These are phyloP conservation scores for Pseudogymnoascus destructans DNA, from an alignment of 2,329 filamentous ascomycete species.

Conservation along the genomic window DNA sequence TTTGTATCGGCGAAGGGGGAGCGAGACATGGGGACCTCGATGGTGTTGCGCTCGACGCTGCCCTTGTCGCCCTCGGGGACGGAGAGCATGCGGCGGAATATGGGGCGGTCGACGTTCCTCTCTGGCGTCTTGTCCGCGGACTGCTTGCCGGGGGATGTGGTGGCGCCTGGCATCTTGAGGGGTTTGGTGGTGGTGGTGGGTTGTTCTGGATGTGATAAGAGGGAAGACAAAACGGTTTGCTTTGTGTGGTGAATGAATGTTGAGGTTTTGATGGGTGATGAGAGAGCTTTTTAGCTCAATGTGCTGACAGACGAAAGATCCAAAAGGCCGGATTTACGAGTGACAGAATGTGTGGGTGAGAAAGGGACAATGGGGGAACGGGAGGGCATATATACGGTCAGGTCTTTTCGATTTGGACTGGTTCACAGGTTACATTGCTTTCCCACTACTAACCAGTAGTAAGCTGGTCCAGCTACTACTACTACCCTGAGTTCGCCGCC, in stretches of 20 bases:
- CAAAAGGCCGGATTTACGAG: neutral
- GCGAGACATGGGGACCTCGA: constrained; percentile 57
- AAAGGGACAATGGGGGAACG: neutral
- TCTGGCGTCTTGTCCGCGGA: neutral
- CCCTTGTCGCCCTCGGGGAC: neutral
- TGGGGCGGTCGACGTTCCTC: neutral
- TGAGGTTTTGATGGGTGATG: neutral
- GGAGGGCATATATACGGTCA: neutral
- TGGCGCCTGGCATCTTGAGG: neutral
- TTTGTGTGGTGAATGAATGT: neutral
- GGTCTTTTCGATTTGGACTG: neutral
- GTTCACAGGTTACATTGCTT: neutral
- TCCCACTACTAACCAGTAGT: neutral
- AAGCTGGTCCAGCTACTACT: neutral
- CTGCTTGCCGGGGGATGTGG: neutral
- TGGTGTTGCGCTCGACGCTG: constrained; percentile 30
- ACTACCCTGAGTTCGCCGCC: neutral
- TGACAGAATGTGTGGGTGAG: neutral
- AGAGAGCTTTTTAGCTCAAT: neutral
- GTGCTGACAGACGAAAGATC: neutral
- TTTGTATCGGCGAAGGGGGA: constrained; percentile 55
- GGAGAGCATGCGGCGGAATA: neutral
- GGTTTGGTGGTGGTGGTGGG: neutral
- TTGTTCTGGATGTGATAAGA: neutral
- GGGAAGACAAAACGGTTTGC: neutral